These are phyloP conservation scores for Linum trigynum DNA, from an alignment of 345 rosid species.

Conservation along the genomic window DNA sequence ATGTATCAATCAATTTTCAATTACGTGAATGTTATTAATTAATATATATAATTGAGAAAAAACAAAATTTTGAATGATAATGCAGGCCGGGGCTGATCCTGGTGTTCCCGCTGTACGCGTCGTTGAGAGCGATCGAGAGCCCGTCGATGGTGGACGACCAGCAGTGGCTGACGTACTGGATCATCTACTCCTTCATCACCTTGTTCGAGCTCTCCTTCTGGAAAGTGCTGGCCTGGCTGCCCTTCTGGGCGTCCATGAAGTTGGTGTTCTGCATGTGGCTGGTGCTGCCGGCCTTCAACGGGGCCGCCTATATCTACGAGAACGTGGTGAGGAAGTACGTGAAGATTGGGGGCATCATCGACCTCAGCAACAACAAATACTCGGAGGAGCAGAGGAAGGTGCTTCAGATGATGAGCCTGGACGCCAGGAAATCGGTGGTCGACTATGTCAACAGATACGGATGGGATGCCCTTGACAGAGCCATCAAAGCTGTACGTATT, in stretches of 20 bases:
- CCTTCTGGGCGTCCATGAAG: constrained; percentile 82
- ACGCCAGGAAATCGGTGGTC: constrained; percentile 62
- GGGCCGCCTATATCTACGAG: constrained; percentile 76
- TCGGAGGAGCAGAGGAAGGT: constrained; percentile 56
- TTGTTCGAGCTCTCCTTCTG: constrained; percentile 64
- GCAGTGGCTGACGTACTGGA: constrained; percentile 97
- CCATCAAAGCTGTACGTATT: constrained; percentile 56
- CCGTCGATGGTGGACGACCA: constrained; percentile 78
- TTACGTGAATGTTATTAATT: neutral
- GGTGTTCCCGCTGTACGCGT: constrained; percentile 84
- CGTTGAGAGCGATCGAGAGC: constrained; percentile 80
- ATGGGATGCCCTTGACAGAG: constrained; percentile 68
- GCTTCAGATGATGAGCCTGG: constrained; percentile 88
- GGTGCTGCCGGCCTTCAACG: constrained; percentile 76
- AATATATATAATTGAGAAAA: neutral
- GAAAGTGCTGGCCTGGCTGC: constrained; percentile 71
- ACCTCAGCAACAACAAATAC: constrained; percentile 10
- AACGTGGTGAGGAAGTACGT: constrained; percentile 54
- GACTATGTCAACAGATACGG: constrained; percentile 63
- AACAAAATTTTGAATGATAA: neutral
- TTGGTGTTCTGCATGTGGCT: constrained; percentile 70
- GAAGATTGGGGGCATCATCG: constrained; percentile 39
- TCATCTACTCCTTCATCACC: constrained; percentile 69
- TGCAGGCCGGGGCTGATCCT: constrained; percentile 88
- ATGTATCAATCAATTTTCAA: neutral